phyloP scores from a whole-genome alignment of 140 eudicot genomes.

The Bidens hawaiensis region DNA sequence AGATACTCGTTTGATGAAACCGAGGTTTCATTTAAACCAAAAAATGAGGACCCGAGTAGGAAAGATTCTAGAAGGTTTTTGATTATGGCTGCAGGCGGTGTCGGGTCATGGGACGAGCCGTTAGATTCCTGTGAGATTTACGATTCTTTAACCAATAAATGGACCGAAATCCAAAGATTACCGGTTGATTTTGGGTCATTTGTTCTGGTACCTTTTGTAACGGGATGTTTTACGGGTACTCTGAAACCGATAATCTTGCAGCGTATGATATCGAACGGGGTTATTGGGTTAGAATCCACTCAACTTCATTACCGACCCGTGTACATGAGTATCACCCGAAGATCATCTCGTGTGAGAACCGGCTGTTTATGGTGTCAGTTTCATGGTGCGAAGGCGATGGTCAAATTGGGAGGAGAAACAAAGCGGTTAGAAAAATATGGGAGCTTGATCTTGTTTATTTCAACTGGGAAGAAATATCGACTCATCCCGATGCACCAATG shows the following conservation, averaged over 20 bases:
- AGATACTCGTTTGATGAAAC: slow-evolving; percentile 54
- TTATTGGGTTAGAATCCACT: slow-evolving; percentile 57
- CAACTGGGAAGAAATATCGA: slow-evolving; percentile 56
- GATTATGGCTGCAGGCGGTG: slow-evolving; percentile 83
- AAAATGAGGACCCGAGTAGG: slow-evolving; percentile 23
- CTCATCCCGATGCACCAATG: slow-evolving; percentile 97
- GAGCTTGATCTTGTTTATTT: slow-evolving; percentile 64
- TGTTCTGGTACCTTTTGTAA: slow-evolving; percentile 68
- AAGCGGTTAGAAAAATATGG: slow-evolving; percentile 95
- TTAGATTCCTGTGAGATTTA: slow-evolving; percentile 78
- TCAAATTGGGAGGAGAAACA: slow-evolving; percentile 88
- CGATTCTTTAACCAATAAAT: slow-evolving; percentile 68
- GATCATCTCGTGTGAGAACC: slow-evolving; percentile 48
- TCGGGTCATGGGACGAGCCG: slow-evolving; percentile 92
- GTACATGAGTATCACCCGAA: slow-evolving; percentile 89
- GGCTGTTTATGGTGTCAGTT: slow-evolving; percentile 80
- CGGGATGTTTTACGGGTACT: slow-evolving; percentile 65
- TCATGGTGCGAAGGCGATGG: slow-evolving; percentile 99
- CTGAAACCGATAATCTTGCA: slow-evolving; percentile 62
- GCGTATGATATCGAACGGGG: slow-evolving; percentile 66
- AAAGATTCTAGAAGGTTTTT: slow-evolving; percentile 53
- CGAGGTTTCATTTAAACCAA: slow-evolving; percentile 44
- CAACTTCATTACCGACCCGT: slow-evolving; percentile 54
- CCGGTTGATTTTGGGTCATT: slow-evolving; percentile 70
- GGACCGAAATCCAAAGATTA: slow-evolving; percentile 70